Conservation (phyloP, 345 rosid genomes). For the Noccaea bulbosa region DNA sequence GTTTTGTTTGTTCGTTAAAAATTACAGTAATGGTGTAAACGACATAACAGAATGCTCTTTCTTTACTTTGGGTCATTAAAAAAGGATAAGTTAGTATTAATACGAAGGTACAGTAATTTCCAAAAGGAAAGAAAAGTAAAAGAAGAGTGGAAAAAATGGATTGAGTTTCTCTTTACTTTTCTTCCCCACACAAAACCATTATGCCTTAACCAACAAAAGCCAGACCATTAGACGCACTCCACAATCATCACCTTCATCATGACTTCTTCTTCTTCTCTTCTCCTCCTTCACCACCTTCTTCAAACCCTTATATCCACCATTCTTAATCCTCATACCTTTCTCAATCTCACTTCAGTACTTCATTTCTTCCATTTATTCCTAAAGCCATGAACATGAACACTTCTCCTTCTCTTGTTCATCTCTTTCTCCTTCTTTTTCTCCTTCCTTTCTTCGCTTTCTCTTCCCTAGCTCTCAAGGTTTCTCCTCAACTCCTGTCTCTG, state of each 20-base stretch:
- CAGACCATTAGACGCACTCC: constrained; percentile 49
- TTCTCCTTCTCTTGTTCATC: constrained; percentile 41
- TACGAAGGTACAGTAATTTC: constrained; percentile 6
- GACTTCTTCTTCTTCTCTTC: constrained; percentile 59
- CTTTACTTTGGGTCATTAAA: background rate
- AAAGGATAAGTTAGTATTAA: background rate
- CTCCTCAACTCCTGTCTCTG: constrained; percentile 70
- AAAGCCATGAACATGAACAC: constrained; percentile 48
- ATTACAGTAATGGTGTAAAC: background rate
- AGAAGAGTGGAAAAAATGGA: constrained; percentile 39
- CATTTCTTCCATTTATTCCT: constrained; percentile 2
- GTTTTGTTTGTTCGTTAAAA: background rate
- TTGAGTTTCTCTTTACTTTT: constrained; percentile 38
- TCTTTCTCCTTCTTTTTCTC: constrained; percentile 25
- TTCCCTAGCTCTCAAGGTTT: constrained; percentile 46
- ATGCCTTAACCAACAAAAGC: constrained; percentile 46
- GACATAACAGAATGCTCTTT: constrained; percentile 23
- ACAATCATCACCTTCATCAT: constrained; percentile 56
- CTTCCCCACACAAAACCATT: constrained; percentile 46
- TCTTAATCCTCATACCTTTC: constrained; percentile 34
- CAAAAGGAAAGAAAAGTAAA: constrained; percentile 36
- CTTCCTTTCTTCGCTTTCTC: constrained; percentile 44
- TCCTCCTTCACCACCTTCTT: constrained; percentile 25
- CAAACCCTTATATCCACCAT: constrained; percentile 51
- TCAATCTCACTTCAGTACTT: constrained; percentile 41